phyloP scores from a whole-genome alignment of 78 protist genomes.

The Neovahlkampfia damariscottae region DNA sequence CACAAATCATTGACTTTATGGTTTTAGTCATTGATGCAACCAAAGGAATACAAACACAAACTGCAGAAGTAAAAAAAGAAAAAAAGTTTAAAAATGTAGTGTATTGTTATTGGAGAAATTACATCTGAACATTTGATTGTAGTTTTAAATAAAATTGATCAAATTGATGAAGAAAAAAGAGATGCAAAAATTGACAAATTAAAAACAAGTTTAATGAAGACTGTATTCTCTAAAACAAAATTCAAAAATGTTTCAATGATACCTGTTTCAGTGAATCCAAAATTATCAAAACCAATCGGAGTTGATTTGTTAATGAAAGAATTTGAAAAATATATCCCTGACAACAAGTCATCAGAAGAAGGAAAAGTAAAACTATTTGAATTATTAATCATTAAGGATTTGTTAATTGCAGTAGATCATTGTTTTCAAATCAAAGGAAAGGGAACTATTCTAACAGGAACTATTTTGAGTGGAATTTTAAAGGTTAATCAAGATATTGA shows the following conservation, averaged over 20 bases:
- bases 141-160: slow-evolving; percentile 85
- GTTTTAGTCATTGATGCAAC: slow-evolving; percentile 85
- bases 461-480: slow-evolving; percentile 64
- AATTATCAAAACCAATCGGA: too few relatives aligned
- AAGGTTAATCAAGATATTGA: slow-evolving; percentile 32
- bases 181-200: slow-evolving; percentile 25
- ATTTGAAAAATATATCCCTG: too few relatives aligned
- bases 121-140: slow-evolving; percentile 51
- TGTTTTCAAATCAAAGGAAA: slow-evolving; percentile 91
- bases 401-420: slow-evolving; percentile 87
- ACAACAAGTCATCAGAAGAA: too few relatives aligned
- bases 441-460: slow-evolving; percentile 93
- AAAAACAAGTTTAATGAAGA: background rate
- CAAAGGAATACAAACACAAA: slow-evolving; percentile 97
- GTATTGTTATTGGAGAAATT: slow-evolving; percentile 90
- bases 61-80: slow-evolving; percentile 72
- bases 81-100: slow-evolving; percentile 3
- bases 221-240: slow-evolving; percentile 28
- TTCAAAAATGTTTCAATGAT: slow-evolving; percentile 40
- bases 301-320: background rate
- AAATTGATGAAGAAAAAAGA: slow-evolving; percentile 34
- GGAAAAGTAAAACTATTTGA: background rate
- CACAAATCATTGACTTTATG: slow-evolving; percentile 93
- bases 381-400: background rate
- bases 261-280: slow-evolving; percentile 37